Base-by-base conservation (phyloP, 306 rosid genomes). In the Neltuma alba region DNA sequence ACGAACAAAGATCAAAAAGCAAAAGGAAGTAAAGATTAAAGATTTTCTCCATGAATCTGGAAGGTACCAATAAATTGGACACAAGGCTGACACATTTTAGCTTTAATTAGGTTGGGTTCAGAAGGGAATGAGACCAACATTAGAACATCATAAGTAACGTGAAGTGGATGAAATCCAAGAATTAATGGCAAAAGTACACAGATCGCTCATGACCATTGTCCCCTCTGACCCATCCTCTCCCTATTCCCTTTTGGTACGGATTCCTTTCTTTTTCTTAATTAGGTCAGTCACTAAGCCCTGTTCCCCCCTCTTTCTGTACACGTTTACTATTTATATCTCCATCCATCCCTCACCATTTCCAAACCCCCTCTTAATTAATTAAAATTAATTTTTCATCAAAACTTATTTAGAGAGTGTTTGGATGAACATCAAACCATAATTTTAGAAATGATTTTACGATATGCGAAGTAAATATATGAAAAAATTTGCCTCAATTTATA, bases 161-260 rank as follows among this genome's bases (percentile, higher is more conserved):
- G 58, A 83, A 47, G 70, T 38, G 57, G 79, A 69, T 69, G 64
- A 76, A 80, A 70, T 66, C 52, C 7, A 76, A 79, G 48, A 63
- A 63, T 79, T 68, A 76, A 83, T 86, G 77, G 85, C 16, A 62
- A 62, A 88, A 86, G 86, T 88, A 87, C 85, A 77, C 80, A 72
- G 61, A 3, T 81, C 82, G 77, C 77, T 82, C 83, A 87, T 83
- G 76, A 83, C 83, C 75, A 70, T 86, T 88, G 97, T 88, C 82
- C 76, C 89, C 82, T 81, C 77, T 64, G 6, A 31, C 31, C 67
- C 77, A 76, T 71, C 79, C 77, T 63, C 82, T 83, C 80, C 86
- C 87, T 71, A 82, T 88, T 76, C 75, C 83, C 72, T 86, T 86
- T 67, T 50, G 76, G 87, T 79, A 88, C 90, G 87, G 85, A 76